Percentiles rank a stretch among this genome's conserved stretches.
phyloP scores from a whole-genome alignment of 2,329 filamentous ascomycete species.

The Pyrenophora graminea region DNA sequence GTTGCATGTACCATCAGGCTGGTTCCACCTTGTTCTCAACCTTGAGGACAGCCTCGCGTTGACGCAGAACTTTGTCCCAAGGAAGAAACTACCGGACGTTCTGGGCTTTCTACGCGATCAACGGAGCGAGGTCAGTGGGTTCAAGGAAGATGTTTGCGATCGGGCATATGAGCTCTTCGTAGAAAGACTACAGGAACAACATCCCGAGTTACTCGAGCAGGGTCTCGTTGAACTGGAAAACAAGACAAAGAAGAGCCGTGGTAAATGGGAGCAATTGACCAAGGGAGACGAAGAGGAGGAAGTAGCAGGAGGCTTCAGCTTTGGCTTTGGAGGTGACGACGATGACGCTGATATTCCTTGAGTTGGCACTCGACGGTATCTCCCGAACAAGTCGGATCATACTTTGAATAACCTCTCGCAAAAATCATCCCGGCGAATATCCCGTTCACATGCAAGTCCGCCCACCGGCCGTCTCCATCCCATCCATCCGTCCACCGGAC shows the following conservation, averaged over 20 bases:
- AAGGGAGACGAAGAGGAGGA: constrained; percentile 55
- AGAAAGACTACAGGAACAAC: constrained; percentile 63
- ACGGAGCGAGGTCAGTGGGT: constrained; percentile 84
- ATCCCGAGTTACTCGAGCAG: constrained; percentile 68
- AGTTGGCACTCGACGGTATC: not conserved
- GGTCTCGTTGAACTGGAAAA: constrained; percentile 68
- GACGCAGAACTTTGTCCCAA: constrained; percentile 93
- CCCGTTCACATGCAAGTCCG: no score
- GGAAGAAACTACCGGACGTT: constrained; percentile 72
- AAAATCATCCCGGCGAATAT: no score
- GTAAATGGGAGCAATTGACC: constrained; percentile 84
- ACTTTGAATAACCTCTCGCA: no score
- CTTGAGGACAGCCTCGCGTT: constrained; percentile 82
- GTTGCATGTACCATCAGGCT: constrained; percentile 88
- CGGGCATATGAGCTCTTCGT: constrained; percentile 74
- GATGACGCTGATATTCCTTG: constrained; percentile 48
- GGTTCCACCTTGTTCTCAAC: constrained; percentile 97
- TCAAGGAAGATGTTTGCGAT: constrained; percentile 70
- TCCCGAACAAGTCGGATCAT: no score
- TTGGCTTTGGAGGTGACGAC: constrained; percentile 63
- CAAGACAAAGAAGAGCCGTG: constrained; percentile 65
- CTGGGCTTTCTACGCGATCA: constrained; percentile 81
- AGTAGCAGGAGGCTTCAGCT: constrained; percentile 60
- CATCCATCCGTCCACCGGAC: no score
- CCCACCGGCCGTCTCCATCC: no score